phyloP scores from a whole-genome alignment of 257 asterid species.

The Lycium barbarum region DNA sequence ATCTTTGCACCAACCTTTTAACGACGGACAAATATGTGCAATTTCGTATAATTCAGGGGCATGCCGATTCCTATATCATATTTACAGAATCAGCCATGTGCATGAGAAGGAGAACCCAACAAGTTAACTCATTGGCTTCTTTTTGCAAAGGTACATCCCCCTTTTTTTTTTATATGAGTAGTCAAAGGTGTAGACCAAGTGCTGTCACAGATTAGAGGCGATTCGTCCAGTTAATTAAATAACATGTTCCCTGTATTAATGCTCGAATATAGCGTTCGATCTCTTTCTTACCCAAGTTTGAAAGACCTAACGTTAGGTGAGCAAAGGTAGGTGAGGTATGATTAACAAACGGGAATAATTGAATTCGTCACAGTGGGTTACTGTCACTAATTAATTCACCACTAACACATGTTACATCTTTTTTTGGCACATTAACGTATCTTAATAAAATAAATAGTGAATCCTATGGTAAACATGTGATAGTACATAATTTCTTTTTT shows the following conservation, averaged over 20 bases:
- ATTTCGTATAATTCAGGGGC: too few relatives aligned
- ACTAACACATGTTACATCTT: neutral
- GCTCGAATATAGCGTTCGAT: neutral
- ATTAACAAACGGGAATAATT: slow-evolving; percentile 8
- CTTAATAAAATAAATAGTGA: neutral
- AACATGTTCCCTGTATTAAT: neutral
- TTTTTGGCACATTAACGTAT: neutral
- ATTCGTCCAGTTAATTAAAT: neutral
- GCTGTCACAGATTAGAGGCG: neutral
- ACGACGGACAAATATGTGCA: too few relatives aligned
- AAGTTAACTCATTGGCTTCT: neutral
- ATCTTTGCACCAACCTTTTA: too few relatives aligned
- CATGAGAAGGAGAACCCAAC: neutral
- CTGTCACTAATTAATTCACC: neutral
- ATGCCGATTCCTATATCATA: neutral
- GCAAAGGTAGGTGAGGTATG: neutral
- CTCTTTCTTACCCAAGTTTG: neutral
- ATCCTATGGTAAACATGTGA: neutral
- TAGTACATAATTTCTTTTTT: neutral
- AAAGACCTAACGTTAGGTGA: neutral
- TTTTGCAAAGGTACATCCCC: neutral
- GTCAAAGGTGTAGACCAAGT: neutral
- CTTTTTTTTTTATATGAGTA: neutral
- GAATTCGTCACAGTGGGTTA: neutral
- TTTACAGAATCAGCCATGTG: neutral